Evolutionary conservation across 176 grass and related monocot genomes (phyloP).

Genomic region (Musa itinerans): DNA sequence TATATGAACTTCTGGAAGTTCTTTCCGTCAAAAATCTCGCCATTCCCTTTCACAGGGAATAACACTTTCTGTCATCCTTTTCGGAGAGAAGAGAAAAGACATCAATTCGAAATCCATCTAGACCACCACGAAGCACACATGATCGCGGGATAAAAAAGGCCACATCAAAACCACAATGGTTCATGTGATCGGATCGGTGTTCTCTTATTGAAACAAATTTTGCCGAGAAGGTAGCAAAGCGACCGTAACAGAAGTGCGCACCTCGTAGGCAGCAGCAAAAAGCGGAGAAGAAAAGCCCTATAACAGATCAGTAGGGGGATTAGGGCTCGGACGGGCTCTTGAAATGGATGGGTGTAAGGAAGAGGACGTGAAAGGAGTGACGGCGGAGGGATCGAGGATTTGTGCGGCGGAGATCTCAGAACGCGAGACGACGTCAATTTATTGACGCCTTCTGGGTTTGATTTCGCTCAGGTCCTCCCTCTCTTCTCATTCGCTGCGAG

Average conservation of each 20-base stretch:
- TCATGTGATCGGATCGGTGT: not conserved
- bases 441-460: too few relatives aligned
- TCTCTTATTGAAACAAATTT: not conserved
- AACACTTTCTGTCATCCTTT: not conserved
- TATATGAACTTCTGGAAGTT: not conserved
- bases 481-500: too few relatives aligned
- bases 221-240: not conserved
- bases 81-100: not conserved
- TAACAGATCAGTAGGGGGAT: too few relatives aligned
- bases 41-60: not conserved
- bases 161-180: too few relatives aligned
- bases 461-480: too few relatives aligned
- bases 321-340: too few relatives aligned
- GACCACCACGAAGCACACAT: not conserved
- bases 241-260: too few relatives aligned
- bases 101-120: not conserved
- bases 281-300: too few relatives aligned
- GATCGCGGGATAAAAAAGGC: too few relatives aligned
- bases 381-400: not conserved
- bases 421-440: not conserved
- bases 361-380: not conserved
- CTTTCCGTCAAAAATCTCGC: not conserved
- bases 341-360: too few relatives aligned
- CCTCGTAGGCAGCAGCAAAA: too few relatives aligned
- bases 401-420: not conserved